Percentiles rank a stretch among this genome's conserved stretches.
These are phyloP conservation scores for Rhynchospora tenuis DNA, from an alignment of 176 grass and related monocot species.

Conservation along the genomic window DNA sequence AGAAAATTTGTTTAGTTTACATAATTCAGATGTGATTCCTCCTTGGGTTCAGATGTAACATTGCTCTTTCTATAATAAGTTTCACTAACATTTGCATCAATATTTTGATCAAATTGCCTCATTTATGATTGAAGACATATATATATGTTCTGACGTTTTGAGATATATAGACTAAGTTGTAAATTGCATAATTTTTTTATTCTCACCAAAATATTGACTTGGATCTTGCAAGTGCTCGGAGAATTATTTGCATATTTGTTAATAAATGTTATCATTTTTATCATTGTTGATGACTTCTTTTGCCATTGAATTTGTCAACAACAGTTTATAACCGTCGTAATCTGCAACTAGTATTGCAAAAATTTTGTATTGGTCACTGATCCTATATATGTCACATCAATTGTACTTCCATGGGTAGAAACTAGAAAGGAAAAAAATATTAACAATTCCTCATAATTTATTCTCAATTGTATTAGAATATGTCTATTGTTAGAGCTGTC, in stretches of 20 bases:
- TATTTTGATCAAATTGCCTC: too few relatives aligned
- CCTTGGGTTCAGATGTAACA: too few relatives aligned
- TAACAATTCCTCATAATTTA: background rate
- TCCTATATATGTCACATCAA: slow-evolving; percentile 1
- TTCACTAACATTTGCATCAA: too few relatives aligned
- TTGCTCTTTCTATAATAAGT: too few relatives aligned
- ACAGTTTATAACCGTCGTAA: background rate
- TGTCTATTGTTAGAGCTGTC: background rate
- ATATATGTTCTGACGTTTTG: too few relatives aligned
- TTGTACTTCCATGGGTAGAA: background rate
- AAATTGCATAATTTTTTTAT: background rate
- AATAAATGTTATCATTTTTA: background rate
- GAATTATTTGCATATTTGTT: background rate
- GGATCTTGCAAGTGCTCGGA: background rate
- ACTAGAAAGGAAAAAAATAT: background rate
- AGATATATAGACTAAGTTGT: too few relatives aligned
- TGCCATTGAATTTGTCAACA: background rate
- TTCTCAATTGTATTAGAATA: background rate
- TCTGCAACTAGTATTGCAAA: background rate
- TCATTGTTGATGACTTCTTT: background rate
- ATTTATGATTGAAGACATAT: too few relatives aligned
- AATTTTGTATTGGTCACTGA: background rate
- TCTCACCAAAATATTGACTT: background rate
- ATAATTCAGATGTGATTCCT: too few relatives aligned
- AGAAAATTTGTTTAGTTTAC: background rate